Conservation (phyloP, 805 yeast species). For the Myxozyma mucilagina region DNA sequence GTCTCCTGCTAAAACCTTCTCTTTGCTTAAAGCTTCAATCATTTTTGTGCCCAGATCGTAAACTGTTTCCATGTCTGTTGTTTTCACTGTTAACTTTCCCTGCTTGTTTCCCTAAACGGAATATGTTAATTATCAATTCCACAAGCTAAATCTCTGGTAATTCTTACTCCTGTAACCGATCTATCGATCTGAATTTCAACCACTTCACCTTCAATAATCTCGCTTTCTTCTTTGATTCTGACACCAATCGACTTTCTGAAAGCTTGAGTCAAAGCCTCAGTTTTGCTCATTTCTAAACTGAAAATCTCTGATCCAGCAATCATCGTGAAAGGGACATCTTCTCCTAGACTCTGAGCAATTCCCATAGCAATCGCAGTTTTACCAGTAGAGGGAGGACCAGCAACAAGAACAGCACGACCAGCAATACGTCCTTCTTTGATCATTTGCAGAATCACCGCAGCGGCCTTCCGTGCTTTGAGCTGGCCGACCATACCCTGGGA, state of each 20-base stretch:
- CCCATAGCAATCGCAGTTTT: conserved; percentile 99
- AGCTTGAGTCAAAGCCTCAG: conserved; percentile 95
- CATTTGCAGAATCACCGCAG: conserved; percentile 90
- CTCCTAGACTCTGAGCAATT: conserved; percentile 49
- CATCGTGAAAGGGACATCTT: conserved; percentile 91
- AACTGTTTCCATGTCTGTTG: conserved; percentile 98
- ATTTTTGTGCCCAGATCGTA: conserved; percentile 92
- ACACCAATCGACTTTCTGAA: conserved; percentile 95
- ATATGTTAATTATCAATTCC: neutral
- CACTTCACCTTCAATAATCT: conserved; percentile 97
- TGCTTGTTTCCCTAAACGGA: conserved; percentile 79
- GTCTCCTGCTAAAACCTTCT: conserved; percentile 95
- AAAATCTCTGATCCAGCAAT: conserved; percentile 92
- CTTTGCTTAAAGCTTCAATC: conserved; percentile 92
- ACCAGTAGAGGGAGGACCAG: conserved; percentile 99
- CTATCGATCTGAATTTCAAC: conserved; percentile 95
- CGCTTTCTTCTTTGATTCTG: conserved; percentile 94
- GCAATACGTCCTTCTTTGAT: conserved; percentile 93
- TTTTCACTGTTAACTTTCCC: conserved; percentile 93
- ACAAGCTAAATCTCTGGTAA: no score
- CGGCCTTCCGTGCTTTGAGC: conserved; percentile 86
- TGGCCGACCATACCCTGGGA: conserved; percentile 98
- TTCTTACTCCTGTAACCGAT: conserved; percentile 69
- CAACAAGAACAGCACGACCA: conserved; percentile 91
- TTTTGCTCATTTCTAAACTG: conserved; percentile 87